These are phyloP conservation scores for Polygonum maritimum DNA, from an alignment of 148 eudicot species.

Conservation along the genomic window DNA sequence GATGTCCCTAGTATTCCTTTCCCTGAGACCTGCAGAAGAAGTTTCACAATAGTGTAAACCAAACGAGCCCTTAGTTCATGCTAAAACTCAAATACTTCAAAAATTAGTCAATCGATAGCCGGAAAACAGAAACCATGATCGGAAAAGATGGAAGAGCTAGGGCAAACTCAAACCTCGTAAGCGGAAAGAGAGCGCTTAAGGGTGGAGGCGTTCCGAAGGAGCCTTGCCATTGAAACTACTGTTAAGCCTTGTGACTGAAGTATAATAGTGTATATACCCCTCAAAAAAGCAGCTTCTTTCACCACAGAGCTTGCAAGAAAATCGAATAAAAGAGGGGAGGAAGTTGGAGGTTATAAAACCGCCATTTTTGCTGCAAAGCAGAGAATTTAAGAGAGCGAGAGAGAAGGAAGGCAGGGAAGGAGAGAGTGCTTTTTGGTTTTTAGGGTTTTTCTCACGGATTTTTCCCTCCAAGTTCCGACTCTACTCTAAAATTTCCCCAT, in stretches of 20 bases:
- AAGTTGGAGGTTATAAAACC: neutral
- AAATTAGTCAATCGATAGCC: neutral
- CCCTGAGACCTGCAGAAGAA: constrained; percentile 24
- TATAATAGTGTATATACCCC: neutral
- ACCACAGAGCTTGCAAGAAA: neutral
- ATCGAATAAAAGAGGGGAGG: neutral
- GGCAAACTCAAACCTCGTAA: constrained; percentile 16
- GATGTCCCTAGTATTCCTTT: constrained; percentile 25
- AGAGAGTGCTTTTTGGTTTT: neutral
- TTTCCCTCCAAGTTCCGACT: constrained; percentile 8
- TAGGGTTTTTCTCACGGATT: constrained; percentile 4
- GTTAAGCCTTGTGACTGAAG: neutral
- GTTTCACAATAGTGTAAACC: neutral
- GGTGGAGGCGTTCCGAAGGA: constrained; percentile 33
- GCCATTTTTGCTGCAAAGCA: neutral
- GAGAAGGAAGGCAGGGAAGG: neutral
- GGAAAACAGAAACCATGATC: neutral
- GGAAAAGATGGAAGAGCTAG: neutral
- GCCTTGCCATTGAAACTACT: constrained; percentile 31
- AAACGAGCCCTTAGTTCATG: neutral
- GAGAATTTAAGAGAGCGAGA: neutral
- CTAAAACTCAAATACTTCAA: neutral
- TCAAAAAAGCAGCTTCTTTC: neutral
- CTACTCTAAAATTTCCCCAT: neutral
- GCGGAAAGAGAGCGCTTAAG: constrained; percentile 26